Conservation (phyloP, 257 asterid genomes). For the Knoxia roxburghii region DNA sequence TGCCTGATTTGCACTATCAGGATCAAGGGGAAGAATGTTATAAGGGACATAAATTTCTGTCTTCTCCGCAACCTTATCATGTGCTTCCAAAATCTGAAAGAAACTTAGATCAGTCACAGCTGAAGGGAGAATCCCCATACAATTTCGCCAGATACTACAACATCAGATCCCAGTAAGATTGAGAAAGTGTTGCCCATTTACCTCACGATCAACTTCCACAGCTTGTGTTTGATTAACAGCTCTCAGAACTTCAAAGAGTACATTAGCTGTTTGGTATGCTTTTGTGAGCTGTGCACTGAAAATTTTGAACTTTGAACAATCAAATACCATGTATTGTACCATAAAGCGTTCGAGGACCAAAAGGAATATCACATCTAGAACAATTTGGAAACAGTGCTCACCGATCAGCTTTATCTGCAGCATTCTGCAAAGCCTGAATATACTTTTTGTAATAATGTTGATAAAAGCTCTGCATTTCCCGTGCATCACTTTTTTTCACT, state of each 20-base stretch:
- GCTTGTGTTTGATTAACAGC: conserved; percentile 96
- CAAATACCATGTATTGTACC: conserved; percentile 9
- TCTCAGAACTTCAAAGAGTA: conserved; percentile 96
- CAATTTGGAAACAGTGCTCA: conserved; percentile 28
- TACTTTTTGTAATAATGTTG: conserved; percentile 96
- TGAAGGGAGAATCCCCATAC: conserved; percentile 1
- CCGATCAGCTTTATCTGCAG: conserved; percentile 99
- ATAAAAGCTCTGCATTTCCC: conserved; percentile 99
- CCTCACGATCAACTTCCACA: conserved; percentile 99
- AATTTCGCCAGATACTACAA: background rate
- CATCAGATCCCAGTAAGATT: background rate
- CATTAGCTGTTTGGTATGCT: conserved; percentile 98
- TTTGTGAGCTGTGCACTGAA: conserved; percentile 94
- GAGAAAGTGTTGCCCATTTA: conserved; percentile 16
- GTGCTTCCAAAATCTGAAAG: conserved; percentile 81
- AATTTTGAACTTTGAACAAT: conserved; percentile 16
- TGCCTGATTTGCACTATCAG: conserved; percentile 96
- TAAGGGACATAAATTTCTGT: conserved; percentile 94
- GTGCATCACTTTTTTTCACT: conserved; percentile 97
- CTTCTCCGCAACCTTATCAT: conserved; percentile 95
- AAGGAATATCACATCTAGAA: conserved; percentile 2
- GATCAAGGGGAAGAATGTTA: conserved; percentile 95
- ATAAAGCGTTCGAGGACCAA: conserved; percentile 7
- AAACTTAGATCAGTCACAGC: conserved; percentile 18
- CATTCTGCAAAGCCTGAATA: conserved; percentile 98